Base-by-base conservation (phyloP, 2,329 filamentous ascomycete species). In the Knufia petricola region DNA sequence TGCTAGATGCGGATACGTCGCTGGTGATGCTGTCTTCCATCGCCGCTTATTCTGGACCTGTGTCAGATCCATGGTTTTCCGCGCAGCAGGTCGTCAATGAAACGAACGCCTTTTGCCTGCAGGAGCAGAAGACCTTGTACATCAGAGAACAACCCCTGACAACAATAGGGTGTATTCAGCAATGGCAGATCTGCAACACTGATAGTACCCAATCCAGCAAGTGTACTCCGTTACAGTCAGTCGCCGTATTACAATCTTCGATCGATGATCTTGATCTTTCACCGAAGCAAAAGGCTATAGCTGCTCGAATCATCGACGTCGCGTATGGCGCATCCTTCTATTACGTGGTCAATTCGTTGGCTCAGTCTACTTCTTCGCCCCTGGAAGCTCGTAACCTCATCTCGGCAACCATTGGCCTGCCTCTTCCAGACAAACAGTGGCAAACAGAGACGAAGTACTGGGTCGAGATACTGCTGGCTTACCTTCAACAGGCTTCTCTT, bases 61-160 rank as follows among this genome's bases (percentile, higher is more conserved):
- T 51, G 9, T n/a, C 32, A 7, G 50, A 51, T 32, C 45, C 45
- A n/a, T 51, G 50, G 50, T 51, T 48, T 31, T 43, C 39, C 4
- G 46, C 50, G 3, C 2, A 23, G 10, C n/a, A 30, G 2, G 12
- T n/a, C 15, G 12, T 32, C 31, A 31, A 48, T 32, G 40, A 37
- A 2, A 38, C 32, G 23, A 47, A 38, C 23, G 44, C 32, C 13
- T 47, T 47, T 15, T 47, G 44, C 24, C 19, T 38, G 19, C 21
- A 26, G 13, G 21, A 38, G 20, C 7, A 39, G 10, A 47, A 38
- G 36, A 48, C 45, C 3, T 19, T 49, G 4, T 51, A 49, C 28
- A 24, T 19, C 21, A 28, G 31, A 23, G 50, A 49, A 13, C 26
- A 30, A 21, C 37, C 50, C 9, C 9, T 48, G 4, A 45, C 40